Conservation (phyloP, 495 filamentous ascomycete genomes). For the Tuber brumale region DNA sequence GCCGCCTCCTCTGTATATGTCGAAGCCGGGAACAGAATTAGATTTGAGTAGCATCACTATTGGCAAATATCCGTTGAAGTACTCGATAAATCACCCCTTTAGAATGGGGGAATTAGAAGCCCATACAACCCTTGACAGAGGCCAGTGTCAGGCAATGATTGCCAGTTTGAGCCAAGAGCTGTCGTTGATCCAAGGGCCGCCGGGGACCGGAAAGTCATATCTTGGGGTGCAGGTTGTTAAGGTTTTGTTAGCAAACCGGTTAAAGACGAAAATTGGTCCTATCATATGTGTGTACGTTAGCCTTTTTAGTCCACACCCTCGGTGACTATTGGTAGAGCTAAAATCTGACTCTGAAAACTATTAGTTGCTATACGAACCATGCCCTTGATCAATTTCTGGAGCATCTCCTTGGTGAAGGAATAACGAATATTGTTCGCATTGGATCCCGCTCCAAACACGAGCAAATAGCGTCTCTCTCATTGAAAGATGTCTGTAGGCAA, state of each 20-base stretch:
- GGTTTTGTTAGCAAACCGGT: slow-evolving; percentile 56
- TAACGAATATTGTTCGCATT: slow-evolving; percentile 62
- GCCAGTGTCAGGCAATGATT: slow-evolving; percentile 53
- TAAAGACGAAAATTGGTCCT: slow-evolving; percentile 51
- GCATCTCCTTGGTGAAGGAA: slow-evolving; percentile 51
- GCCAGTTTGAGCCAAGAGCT: slow-evolving; percentile 52
- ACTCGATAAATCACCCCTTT: slow-evolving; percentile 20
- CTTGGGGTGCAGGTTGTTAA: slow-evolving; percentile 50
- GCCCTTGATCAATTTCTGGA: slow-evolving; percentile 68
- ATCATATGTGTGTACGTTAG: slow-evolving; percentile 51
- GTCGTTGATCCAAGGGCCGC: slow-evolving; percentile 71
- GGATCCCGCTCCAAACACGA: slow-evolving; percentile 61
- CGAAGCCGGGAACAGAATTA: slow-evolving; percentile 14
- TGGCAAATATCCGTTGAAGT: slow-evolving; percentile 9
- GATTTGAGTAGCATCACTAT: slow-evolving; percentile 32
- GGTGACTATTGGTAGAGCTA: slow-evolving; percentile 27
- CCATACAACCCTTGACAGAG: slow-evolving; percentile 34
- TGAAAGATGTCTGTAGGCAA: slow-evolving; percentile 44
- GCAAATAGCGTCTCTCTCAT: slow-evolving; percentile 47
- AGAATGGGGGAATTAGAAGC: slow-evolving; percentile 12
- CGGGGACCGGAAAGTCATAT: slow-evolving; percentile 65
- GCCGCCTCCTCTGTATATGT: slow-evolving; percentile 36
- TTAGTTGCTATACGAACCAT: slow-evolving; percentile 62
- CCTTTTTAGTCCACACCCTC: slow-evolving; percentile 19
- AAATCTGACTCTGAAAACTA: not conserved